Percentiles rank a stretch among this genome's conserved stretches.
These are phyloP conservation scores for Penicillium daleae DNA, from an alignment of 495 filamentous ascomycete genomes.

Conservation along the genomic window DNA sequence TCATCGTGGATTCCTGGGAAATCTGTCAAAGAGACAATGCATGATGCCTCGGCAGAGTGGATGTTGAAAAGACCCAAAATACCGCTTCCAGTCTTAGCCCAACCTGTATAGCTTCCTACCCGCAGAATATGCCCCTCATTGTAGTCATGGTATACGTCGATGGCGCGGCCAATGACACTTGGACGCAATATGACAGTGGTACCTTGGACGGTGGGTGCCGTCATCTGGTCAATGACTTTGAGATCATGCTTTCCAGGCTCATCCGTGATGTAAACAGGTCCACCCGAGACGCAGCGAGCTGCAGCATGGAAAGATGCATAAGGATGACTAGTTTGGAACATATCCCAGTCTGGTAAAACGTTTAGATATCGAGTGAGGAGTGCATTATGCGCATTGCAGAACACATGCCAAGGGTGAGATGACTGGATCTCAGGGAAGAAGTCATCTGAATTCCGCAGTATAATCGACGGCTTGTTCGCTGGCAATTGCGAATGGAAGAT, in stretches of 20 bases:
- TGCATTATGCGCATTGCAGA: slow-evolving; percentile 90
- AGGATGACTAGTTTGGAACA: slow-evolving; percentile 89
- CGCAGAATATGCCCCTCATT: slow-evolving; percentile 73
- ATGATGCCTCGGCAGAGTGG: slow-evolving; percentile 55
- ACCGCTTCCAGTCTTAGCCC: slow-evolving; percentile 66
- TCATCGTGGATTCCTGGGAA: slow-evolving; percentile 68
- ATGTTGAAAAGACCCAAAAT: slow-evolving; percentile 89
- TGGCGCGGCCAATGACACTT: slow-evolving; percentile 66
- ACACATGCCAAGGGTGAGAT: slow-evolving; percentile 93
- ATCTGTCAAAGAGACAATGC: slow-evolving; percentile 66
- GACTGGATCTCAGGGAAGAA: slow-evolving; percentile 80
- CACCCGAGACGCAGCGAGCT: slow-evolving; percentile 85
- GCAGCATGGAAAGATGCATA: slow-evolving; percentile 86
- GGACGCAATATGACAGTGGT: slow-evolving; percentile 79
- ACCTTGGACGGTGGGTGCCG: slow-evolving; percentile 64
- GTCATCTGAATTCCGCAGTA: slow-evolving; percentile 90
- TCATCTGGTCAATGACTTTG: slow-evolving; percentile 76
- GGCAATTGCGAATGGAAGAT: slow-evolving; percentile 84
- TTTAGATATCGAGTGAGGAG: slow-evolving; percentile 76
- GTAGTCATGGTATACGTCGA: slow-evolving; percentile 75
- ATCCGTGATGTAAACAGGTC: slow-evolving; percentile 93
- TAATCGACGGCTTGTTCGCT: slow-evolving; percentile 65
- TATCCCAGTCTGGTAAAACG: slow-evolving; percentile 93
- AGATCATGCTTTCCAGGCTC: slow-evolving; percentile 79
- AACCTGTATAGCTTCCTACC: slow-evolving; percentile 72